phyloP scores from a whole-genome alignment of 352 stramenopile genomes.

The Pythium grandisporangium region DNA sequence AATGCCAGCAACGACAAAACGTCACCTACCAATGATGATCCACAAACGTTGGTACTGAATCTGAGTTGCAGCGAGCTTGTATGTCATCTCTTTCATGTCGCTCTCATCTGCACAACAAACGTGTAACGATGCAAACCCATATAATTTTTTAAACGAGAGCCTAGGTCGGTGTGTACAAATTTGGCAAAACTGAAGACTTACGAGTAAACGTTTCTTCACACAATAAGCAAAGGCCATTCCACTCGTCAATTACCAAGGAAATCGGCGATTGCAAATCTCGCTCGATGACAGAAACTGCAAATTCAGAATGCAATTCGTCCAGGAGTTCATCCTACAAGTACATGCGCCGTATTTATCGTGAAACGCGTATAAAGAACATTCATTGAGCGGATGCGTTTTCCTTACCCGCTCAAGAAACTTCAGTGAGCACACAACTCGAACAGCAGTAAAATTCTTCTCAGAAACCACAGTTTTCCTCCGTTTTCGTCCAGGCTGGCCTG shows the following conservation, averaged over 20 bases:
- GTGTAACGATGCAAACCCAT: too few relatives aligned
- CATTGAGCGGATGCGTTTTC: too few relatives aligned
- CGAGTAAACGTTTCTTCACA: conserved; percentile 23
- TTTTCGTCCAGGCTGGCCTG: too few relatives aligned
- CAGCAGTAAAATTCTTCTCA: too few relatives aligned
- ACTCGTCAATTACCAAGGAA: conserved; percentile 59
- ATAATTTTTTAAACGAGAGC: too few relatives aligned
- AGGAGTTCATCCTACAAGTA: conserved; percentile 59
- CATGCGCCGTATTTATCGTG: too few relatives aligned
- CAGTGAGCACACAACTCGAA: conserved; percentile 36
- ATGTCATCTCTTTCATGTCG: conserved; percentile 39
- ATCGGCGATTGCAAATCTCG: conserved; percentile 40
- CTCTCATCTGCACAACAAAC: conserved; percentile 18
- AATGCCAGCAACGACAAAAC: neutral
- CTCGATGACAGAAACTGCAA: conserved; percentile 45
- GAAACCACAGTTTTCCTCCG: too few relatives aligned
- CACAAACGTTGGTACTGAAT: conserved; percentile 49
- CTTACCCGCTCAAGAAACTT: conserved; percentile 27
- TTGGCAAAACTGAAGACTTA: conserved; percentile 7
- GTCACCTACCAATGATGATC: conserved; percentile 44
- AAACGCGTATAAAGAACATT: too few relatives aligned
- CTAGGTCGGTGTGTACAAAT: too few relatives aligned
- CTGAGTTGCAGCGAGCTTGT: conserved; percentile 45
- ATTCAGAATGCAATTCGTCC: conserved; percentile 49
- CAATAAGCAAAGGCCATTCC: conserved; percentile 44